These are phyloP conservation scores for Paecilomyces niveus DNA, from an alignment of 2,329 filamentous ascomycete genomes.

Conservation along the genomic window DNA sequence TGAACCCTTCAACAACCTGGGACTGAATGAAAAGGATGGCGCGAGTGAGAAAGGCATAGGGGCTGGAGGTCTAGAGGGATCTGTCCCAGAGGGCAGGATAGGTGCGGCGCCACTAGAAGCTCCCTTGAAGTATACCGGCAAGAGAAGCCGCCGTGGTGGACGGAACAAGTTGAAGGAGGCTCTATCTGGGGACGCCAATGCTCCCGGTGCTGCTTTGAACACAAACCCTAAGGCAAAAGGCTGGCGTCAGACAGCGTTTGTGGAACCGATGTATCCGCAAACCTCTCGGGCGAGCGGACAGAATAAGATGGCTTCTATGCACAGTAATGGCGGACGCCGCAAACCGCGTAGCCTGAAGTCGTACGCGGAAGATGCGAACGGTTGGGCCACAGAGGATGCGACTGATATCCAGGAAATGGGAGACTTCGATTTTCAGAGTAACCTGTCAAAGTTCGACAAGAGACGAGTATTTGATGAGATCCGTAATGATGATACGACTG, in stretches of 20 bases:
- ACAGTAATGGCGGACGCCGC: conserved; percentile 33
- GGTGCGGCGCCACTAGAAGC: conserved; percentile 16
- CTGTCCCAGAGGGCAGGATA: conserved; percentile 11
- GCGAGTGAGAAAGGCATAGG: conserved; percentile 6
- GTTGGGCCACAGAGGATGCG: conserved; percentile 93
- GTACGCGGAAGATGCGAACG: conserved; percentile 58
- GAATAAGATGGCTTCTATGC: conserved; percentile 1
- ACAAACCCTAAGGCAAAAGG: conserved; percentile 50
- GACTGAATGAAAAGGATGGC: conserved; percentile 21
- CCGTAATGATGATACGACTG: conserved; percentile 75
- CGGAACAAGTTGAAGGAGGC: conserved; percentile 41
- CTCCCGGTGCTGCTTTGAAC: conserved; percentile 24
- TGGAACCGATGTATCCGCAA: conserved; percentile 48
- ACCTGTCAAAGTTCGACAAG: conserved; percentile 93
- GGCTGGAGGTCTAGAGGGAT: conserved; percentile 12
- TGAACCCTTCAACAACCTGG: conserved; percentile 40
- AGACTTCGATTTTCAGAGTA: conserved; percentile 88
- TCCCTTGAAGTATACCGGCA: conserved; percentile 20
- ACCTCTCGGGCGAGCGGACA: conserved; percentile 7
- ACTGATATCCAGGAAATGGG: conserved; percentile 89
- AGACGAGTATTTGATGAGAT: conserved; percentile 86
- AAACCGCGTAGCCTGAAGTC: conserved; percentile 37
- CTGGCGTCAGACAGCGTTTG: conserved; percentile 61
- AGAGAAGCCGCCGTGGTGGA: conserved; percentile 39
- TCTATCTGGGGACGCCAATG: conserved; percentile 27